phyloP scores from a whole-genome alignment of 352 stramenopile genomes.

The Phytophthora aleatoria region DNA sequence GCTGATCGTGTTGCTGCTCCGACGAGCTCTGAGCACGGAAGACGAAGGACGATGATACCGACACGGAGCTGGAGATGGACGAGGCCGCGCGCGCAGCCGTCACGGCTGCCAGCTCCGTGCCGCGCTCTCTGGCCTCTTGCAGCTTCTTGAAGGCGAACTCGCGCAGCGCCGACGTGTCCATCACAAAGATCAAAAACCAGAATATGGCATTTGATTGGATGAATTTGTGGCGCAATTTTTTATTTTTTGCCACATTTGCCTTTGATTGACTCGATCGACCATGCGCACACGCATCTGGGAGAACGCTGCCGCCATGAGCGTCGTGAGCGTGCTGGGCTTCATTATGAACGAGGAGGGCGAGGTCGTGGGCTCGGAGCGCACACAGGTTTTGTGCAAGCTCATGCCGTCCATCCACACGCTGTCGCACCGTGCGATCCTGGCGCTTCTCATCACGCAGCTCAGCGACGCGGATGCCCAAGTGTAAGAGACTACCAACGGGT shows the following conservation, averaged over 20 bases:
- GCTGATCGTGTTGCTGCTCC: conserved; percentile 17
- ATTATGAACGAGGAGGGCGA: conserved; percentile 85
- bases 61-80: conserved; percentile 58
- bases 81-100: conserved; percentile 52
- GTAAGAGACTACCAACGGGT: conserved; percentile 25
- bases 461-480: conserved; percentile 73
- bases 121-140: conserved; percentile 65
- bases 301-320: conserved; percentile 73
- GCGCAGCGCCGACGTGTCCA: conserved; percentile 71
- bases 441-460: conserved; percentile 72
- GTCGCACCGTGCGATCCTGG: conserved; percentile 77
- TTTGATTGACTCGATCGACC: conserved; percentile 2
- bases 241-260: conserved; percentile 7
- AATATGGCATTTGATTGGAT: conserved; percentile 16
- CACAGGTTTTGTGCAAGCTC: conserved; percentile 80
- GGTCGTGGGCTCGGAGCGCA: conserved; percentile 72
- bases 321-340: conserved; percentile 82
- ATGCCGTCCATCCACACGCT: conserved; percentile 85
- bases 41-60: conserved; percentile 41
- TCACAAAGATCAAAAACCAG: conserved; percentile 17
- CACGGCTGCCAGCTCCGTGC: conserved; percentile 59
- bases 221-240: conserved; percentile 5
- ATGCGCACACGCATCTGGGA: conserved; percentile 85
- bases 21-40: conserved; percentile 42
- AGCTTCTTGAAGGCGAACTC: conserved; percentile 83